These are phyloP conservation scores for Biscogniauxia mediterranea DNA, from an alignment of 2,329 filamentous ascomycete species.

Conservation along the genomic window DNA sequence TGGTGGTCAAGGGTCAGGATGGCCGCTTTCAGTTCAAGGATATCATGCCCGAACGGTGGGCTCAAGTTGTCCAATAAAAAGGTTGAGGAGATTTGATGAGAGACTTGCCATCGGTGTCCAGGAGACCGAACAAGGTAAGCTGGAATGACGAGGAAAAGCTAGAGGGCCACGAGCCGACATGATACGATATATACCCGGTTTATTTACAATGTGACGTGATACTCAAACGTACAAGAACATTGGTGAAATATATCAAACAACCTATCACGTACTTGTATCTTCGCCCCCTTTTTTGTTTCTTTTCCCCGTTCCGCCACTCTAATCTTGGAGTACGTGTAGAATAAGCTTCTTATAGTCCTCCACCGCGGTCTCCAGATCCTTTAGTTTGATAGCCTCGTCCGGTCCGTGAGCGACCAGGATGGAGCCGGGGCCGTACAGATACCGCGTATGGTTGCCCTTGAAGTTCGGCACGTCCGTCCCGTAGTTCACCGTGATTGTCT, in stretches of 20 bases:
- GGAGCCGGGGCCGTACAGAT: slow-evolving; percentile 66
- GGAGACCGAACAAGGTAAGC: too few species aligned
- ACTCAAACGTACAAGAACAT: too few species aligned
- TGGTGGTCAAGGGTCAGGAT: slow-evolving; percentile 71
- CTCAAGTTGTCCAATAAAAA: slow-evolving; percentile 31
- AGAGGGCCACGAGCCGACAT: too few species aligned
- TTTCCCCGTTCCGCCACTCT: slow-evolving; percentile 7
- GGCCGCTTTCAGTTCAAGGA: slow-evolving; percentile 66
- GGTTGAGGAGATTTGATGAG: too few species aligned
- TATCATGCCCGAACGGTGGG: slow-evolving; percentile 57
- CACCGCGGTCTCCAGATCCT: slow-evolving; percentile 74
- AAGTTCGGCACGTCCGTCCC: slow-evolving; percentile 88
- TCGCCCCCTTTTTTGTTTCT: not conserved
- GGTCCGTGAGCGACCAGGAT: slow-evolving; percentile 88
- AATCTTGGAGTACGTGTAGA: slow-evolving; percentile 46
- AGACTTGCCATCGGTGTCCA: not conserved
- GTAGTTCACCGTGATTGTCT: slow-evolving; percentile 84
- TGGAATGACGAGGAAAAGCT: too few species aligned
- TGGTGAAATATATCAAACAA: too few species aligned
- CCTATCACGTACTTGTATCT: not conserved
- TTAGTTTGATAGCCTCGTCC: slow-evolving; percentile 74
- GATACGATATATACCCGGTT: too few species aligned
- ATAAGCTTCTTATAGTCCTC: slow-evolving; percentile 75
- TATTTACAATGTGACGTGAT: too few species aligned
- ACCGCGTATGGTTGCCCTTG: slow-evolving; percentile 63